phyloP scores from a whole-genome alignment of 2,329 filamentous ascomycete species.

The Cercospora citrullina region DNA sequence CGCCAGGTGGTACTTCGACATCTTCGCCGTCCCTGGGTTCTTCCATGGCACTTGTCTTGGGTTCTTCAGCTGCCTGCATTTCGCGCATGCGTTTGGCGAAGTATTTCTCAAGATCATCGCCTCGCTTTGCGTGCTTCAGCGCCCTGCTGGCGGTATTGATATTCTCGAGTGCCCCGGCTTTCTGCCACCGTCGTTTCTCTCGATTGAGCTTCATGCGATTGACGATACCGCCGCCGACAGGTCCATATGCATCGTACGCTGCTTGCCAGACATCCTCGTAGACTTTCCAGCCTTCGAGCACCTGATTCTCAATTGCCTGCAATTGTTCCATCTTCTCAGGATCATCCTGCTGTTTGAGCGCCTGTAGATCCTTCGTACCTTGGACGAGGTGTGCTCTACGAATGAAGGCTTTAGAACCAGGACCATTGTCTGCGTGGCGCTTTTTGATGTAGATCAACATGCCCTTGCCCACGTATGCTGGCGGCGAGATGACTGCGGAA shows the following conservation, averaged over 20 bases:
- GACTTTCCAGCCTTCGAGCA: constrained; percentile 36
- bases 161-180: constrained; percentile 39
- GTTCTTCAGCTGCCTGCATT: constrained; percentile 8
- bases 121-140: constrained; percentile 29
- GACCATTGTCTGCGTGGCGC: constrained; percentile 29
- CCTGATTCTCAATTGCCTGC: constrained; percentile 23
- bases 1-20: constrained; percentile 6
- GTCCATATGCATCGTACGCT: constrained; percentile 27
- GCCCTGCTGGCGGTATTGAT: constrained; percentile 35
- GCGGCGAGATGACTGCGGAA: constrained; percentile 64
- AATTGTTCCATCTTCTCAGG: constrained; percentile 21
- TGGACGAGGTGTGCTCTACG: constrained; percentile 37
- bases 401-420: constrained; percentile 33
- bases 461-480: constrained; percentile 81
- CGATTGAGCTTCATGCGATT: constrained; percentile 27
- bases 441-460: constrained; percentile 76
- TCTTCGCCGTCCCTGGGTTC: neutral
- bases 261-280: constrained; percentile 38
- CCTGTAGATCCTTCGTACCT: constrained; percentile 35
- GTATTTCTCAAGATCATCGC: constrained; percentile 34
- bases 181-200: constrained; percentile 36
- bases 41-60: neutral
- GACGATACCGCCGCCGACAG: constrained; percentile 26
- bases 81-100: constrained; percentile 22
- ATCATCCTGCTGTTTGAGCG: constrained; percentile 23